phyloP scores from a whole-genome alignment of 306 rosid genomes.

The Cercis canadensis region DNA sequence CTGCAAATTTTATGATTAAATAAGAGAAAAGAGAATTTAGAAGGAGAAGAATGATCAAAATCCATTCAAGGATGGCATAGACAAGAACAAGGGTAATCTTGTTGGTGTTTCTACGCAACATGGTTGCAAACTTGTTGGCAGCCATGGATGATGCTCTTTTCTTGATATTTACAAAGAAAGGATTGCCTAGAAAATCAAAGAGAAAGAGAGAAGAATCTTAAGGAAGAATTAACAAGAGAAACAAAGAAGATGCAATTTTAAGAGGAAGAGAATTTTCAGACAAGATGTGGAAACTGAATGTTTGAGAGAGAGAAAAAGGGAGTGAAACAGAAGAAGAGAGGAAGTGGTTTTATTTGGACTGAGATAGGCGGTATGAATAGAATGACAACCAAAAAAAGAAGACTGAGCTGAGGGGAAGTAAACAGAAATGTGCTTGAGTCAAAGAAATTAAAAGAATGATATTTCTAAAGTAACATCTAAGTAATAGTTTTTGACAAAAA shows the following conservation, averaged over 20 bases:
- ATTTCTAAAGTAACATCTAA: slow-evolving; percentile 25
- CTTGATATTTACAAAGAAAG: slow-evolving; percentile 59
- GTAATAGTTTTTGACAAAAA: slow-evolving; percentile 24
- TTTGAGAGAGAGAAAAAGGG: slow-evolving; percentile 36
- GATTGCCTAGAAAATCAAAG: slow-evolving; percentile 14
- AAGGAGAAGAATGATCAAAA: slow-evolving; percentile 75
- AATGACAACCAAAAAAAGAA: slow-evolving; percentile 51
- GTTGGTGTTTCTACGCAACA: slow-evolving; percentile 85
- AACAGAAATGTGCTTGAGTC: slow-evolving; percentile 42
- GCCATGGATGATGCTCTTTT: slow-evolving; percentile 74
- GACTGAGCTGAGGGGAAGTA: slow-evolving; percentile 22
- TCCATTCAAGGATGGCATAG: slow-evolving; percentile 91
- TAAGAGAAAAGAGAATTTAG: slow-evolving; percentile 85
- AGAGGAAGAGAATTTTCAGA: slow-evolving; percentile 42
- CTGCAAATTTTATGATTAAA: slow-evolving; percentile 75
- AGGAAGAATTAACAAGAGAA: slow-evolving; percentile 18
- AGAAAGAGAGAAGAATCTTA: slow-evolving; percentile 13
- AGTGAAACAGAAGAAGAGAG: slow-evolving; percentile 36
- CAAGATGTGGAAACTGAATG: slow-evolving; percentile 42
- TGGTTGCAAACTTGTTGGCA: slow-evolving; percentile 87
- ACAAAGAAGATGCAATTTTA: slow-evolving; percentile 20
- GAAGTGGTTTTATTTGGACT: slow-evolving; percentile 56
- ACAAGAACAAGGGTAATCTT: slow-evolving; percentile 75
- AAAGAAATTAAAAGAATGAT: slow-evolving; percentile 54
- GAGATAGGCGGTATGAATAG: slow-evolving; percentile 47